phyloP scores from a whole-genome alignment of 306 rosid genomes.

The Herpetospermum pedunculosum region DNA sequence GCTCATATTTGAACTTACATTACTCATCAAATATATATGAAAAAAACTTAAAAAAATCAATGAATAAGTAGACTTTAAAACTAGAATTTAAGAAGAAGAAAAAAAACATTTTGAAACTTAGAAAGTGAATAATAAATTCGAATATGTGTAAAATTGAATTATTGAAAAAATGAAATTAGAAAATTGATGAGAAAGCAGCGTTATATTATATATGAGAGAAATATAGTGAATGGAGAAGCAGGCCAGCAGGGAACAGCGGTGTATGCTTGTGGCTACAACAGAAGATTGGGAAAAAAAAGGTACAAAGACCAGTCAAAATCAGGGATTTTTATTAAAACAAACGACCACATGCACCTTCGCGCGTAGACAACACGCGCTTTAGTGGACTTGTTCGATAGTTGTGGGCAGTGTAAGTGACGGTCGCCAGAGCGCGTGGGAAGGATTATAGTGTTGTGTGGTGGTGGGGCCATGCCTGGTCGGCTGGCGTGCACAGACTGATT shows the following conservation, averaged over 20 bases:
- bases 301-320: background rate
- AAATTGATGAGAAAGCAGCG: background rate
- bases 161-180: background rate
- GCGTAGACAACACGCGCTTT: background rate
- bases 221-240: background rate
- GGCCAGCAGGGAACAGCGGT: background rate
- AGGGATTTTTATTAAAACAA: background rate
- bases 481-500: background rate
- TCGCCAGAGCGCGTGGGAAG: background rate
- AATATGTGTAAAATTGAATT: background rate
- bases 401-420: background rate
- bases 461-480: background rate
- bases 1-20: background rate
- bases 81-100: background rate
- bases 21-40: background rate
- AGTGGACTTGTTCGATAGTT: background rate
- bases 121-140: background rate
- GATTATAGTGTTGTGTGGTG: background rate
- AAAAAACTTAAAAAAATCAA: background rate
- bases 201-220: background rate
- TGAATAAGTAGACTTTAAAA: background rate
- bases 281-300: background rate
- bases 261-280: constrained; percentile 9
- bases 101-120: background rate
- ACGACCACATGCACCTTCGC: background rate